A percentile compares a stretch with the other conserved stretches of the same genome.
Conservation (phyloP, 2,329 filamentous ascomycete species). For the Monilinia laxa region DNA sequence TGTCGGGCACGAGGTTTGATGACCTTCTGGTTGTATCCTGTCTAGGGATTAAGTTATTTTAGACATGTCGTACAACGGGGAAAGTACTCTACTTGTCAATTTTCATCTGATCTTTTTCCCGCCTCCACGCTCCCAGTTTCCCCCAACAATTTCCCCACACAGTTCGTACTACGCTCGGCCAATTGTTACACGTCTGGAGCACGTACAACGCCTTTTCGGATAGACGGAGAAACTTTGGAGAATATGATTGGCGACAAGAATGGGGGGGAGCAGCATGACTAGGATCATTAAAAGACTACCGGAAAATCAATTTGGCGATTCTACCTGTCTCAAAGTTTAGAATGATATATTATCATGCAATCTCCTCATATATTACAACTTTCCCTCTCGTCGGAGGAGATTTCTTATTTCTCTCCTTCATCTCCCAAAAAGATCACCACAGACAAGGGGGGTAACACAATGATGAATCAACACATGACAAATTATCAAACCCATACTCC, state of each 20-base stretch:
- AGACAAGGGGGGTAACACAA: conserved; percentile 15
- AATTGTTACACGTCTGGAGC: conserved; percentile 8
- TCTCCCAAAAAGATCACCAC: background rate
- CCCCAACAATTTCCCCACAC: conserved; percentile 20
- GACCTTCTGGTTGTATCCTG: background rate
- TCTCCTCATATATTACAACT: background rate
- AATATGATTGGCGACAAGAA: conserved; percentile 16
- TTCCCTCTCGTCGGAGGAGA: background rate
- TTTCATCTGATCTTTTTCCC: conserved; percentile 21
- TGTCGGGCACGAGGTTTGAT: conserved; percentile 8
- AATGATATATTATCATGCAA: conserved; percentile 4
- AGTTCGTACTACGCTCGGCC: conserved; percentile 12
- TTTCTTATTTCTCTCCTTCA: background rate
- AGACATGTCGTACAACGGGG: conserved; percentile 12
- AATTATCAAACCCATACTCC: background rate
- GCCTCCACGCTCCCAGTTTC: conserved; percentile 12
- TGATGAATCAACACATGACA: conserved; percentile 1
- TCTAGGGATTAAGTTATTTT: background rate
- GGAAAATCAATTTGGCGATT: conserved; percentile 20
- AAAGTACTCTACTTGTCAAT: background rate
- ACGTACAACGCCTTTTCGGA: conserved; percentile 4
- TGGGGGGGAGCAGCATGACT: conserved; percentile 2
- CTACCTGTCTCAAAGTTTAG: background rate
- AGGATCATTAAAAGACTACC: background rate
- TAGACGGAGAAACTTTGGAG: conserved; percentile 13